Base-by-base conservation (phyloP, 768 basidiomycete genomes). In the Psilocybe tampanensis region DNA sequence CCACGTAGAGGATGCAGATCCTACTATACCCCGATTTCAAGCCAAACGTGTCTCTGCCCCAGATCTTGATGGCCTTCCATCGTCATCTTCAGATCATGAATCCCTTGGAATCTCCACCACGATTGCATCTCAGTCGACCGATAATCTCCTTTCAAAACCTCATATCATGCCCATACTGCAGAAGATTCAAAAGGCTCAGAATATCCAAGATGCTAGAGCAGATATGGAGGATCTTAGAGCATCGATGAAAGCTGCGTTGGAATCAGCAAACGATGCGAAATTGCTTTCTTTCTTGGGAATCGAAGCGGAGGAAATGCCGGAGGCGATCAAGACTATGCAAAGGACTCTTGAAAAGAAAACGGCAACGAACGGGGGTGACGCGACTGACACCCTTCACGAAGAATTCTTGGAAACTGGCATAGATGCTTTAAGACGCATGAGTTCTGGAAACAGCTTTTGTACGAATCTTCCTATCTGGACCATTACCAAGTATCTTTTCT, bases 271-370 rank as follows among this genome's bases (percentile, higher is more conserved):
- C 60, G 89, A 90, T 62, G 75, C 73, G 2, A 80, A 81, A 57
- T 80, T 90, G 76, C 70, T 88, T 43, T 66, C 72, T 8, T 78
- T 84, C 21, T 70, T 90, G 34, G 81, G 86, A 54, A 80, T 86
- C 39, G 77, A 79, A 32, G 72, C 81, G 32, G 79, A 82, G 42
- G 87, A 89, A 68, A 84, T 90, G 76, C 86, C 86, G 1, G 89
- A 90, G 70, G 88, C 88, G 3, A 82, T 90, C 68, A 89, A 88
- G 73, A 86, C 89, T 6, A 72, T 92, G 24, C 88, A 89, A 71
- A 71, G 89, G 36, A 84, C 84, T 15, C 72, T 90, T 48, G 85
- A 86, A 72, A 64, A 52, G 42, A 52, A 52, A 19, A 43, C 61
- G 6, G 34, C 49, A 2, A 51, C 32, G 18, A 57, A 43, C 29